Percentiles rank a stretch among this genome's conserved stretches.
Conservation (phyloP, 352 stramenopile species). For the Globisporangium emineosum region DNA sequence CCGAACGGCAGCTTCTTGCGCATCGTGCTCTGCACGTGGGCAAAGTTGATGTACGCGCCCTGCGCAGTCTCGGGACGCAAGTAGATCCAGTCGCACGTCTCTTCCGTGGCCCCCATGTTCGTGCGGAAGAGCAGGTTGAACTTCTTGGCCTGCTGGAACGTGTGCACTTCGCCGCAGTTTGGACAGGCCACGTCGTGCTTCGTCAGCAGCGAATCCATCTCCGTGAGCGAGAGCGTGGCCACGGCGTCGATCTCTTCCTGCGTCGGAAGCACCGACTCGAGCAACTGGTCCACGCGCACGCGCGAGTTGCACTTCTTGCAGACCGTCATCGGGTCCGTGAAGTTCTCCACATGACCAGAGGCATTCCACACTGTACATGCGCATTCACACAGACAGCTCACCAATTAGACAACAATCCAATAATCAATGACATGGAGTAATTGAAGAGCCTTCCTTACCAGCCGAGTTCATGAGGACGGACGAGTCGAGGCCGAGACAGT, state of each 20-base stretch:
- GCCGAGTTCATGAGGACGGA: slow-evolving; percentile 94
- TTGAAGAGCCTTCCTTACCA: slow-evolving; percentile 13
- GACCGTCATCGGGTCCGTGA: slow-evolving; percentile 98
- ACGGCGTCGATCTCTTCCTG: slow-evolving; percentile 50
- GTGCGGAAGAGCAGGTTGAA: slow-evolving; percentile 99
- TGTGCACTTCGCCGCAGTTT: slow-evolving; percentile 39
- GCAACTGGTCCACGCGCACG: slow-evolving; percentile 70
- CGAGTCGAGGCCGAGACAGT: slow-evolving; percentile 95
- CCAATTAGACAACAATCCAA: too few species aligned
- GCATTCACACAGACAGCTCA: too few species aligned
- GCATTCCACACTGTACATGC: slow-evolving; percentile 89
- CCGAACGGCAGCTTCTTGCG: slow-evolving; percentile 94
- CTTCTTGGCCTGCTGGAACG: slow-evolving; percentile 83
- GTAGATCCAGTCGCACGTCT: slow-evolving; percentile 90
- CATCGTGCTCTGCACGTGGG: slow-evolving; percentile 91
- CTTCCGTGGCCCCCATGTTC: slow-evolving; percentile 91
- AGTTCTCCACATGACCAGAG: slow-evolving; percentile 96
- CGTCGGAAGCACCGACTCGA: slow-evolving; percentile 44
- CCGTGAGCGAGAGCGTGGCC: slow-evolving; percentile 41
- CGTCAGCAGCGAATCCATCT: slow-evolving; percentile 60
- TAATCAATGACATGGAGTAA: too few species aligned
- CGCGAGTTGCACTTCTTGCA: slow-evolving; percentile 92
- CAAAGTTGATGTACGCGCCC: slow-evolving; percentile 98
- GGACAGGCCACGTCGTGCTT: slow-evolving; percentile 54
- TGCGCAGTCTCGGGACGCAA: slow-evolving; percentile 97